Conservation (phyloP, 2,329 filamentous ascomycete species). For the Blastomyces emzantsi region DNA sequence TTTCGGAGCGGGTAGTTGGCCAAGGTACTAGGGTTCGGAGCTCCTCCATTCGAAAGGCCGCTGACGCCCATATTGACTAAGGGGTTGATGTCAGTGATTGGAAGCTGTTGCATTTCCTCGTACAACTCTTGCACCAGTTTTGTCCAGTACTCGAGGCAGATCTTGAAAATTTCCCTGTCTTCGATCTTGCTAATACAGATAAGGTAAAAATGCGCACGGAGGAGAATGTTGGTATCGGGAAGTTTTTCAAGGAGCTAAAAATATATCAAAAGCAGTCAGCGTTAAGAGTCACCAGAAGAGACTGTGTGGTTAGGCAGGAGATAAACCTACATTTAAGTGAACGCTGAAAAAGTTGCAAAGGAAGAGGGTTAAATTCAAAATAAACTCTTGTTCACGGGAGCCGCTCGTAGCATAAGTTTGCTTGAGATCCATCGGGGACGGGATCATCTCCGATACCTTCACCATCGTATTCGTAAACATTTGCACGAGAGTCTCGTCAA, state of each 20-base stretch:
- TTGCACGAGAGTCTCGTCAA: conserved; percentile 90
- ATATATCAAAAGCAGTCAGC: neutral
- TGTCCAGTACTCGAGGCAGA: conserved; percentile 97
- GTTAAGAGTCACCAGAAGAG: neutral
- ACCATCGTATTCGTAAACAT: conserved; percentile 98
- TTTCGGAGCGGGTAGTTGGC: conserved; percentile 90
- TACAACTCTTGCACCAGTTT: conserved; percentile 97
- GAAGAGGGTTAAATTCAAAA: conserved; percentile 92
- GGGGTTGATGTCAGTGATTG: conserved; percentile 86
- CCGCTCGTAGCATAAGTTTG: conserved; percentile 86
- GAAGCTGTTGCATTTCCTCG: conserved; percentile 96
- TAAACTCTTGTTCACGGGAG: conserved; percentile 89
- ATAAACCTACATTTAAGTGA: conserved; percentile 63
- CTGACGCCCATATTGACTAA: conserved; percentile 67
- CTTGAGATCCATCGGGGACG: conserved; percentile 81
- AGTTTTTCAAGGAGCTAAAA: conserved; percentile 81
- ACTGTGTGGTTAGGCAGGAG: neutral
- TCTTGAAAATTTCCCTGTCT: conserved; percentile 98
- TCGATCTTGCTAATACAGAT: conserved; percentile 98
- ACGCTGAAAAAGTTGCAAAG: conserved; percentile 95
- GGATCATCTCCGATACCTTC: conserved; percentile 87
- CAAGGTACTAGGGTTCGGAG: conserved; percentile 73
- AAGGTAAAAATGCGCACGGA: conserved; percentile 94
- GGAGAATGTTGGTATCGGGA: conserved; percentile 87
- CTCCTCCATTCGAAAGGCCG: conserved; percentile 66